Conservation (phyloP, 2,329 filamentous ascomycete genomes). For the Cytospora mali region DNA sequence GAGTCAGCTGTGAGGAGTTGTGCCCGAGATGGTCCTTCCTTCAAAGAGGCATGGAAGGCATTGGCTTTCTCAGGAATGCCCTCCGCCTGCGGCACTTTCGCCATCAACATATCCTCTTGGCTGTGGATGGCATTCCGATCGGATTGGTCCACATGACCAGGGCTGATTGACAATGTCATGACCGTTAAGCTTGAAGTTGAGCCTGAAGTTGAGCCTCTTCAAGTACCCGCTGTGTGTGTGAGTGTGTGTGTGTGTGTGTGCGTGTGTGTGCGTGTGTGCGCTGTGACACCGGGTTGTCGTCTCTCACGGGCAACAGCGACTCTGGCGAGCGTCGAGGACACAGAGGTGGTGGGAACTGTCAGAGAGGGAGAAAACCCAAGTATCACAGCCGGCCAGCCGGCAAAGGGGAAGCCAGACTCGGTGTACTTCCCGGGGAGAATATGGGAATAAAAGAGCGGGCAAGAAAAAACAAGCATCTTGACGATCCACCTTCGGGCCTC, state of each 20-base stretch:
- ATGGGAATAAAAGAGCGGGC: constrained; percentile 10
- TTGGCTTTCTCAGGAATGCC: not conserved
- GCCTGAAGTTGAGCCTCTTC: not conserved
- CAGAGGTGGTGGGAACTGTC: not conserved
- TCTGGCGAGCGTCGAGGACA: not conserved
- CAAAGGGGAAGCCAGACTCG: not conserved
- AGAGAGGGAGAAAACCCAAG: not conserved
- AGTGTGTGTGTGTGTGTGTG: too few relatives aligned
- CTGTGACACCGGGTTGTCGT: not conserved
- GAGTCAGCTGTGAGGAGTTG: constrained; percentile 22
- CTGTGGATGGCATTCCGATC: not conserved
- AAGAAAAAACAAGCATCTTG: not conserved
- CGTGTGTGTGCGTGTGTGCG: too few relatives aligned
- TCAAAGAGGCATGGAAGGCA: too few relatives aligned
- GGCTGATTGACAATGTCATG: not conserved
- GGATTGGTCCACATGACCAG: constrained; percentile 8
- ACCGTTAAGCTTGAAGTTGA: constrained; percentile 8
- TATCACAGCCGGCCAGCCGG: not conserved
- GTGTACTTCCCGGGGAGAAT: not conserved
- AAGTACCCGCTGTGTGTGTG: too few relatives aligned
- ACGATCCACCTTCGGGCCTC: not conserved
- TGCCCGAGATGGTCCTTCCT: not conserved
- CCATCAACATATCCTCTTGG: not conserved
- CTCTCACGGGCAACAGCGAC: not conserved
- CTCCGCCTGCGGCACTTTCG: not conserved